These are phyloP conservation scores for Malus fusca DNA, from an alignment of 306 rosid genomes.

Conservation along the genomic window DNA sequence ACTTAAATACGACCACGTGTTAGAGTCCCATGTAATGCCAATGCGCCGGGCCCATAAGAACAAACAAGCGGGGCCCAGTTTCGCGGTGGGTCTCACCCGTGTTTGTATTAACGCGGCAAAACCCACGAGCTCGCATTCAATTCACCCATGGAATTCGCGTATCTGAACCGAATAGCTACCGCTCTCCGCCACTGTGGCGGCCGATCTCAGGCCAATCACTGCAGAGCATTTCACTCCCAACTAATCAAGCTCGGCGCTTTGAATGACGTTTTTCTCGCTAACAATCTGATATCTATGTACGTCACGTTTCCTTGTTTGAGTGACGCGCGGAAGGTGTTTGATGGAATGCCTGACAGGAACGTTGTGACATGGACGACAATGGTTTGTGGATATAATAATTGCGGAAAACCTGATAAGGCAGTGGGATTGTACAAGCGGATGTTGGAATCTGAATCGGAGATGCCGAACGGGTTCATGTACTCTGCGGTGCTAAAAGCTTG, in stretches of 20 bases:
- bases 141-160: constrained; percentile 18
- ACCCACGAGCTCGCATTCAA: neutral
- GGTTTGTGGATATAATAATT: constrained; percentile 54
- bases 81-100: neutral
- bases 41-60: neutral
- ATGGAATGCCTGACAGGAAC: constrained; percentile 58
- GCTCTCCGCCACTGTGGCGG: constrained; percentile 52
- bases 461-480: constrained; percentile 60
- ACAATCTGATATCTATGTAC: constrained; percentile 54
- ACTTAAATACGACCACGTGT: neutral
- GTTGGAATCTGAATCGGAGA: constrained; percentile 37
- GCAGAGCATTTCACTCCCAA: constrained; percentile 54
- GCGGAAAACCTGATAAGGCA: constrained; percentile 54
- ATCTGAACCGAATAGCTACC: constrained; percentile 34
- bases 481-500: constrained; percentile 85
- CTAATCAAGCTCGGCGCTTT: constrained; percentile 43
- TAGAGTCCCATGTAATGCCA: neutral
- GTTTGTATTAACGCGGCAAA: neutral
- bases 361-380: constrained; percentile 69
- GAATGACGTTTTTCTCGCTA: constrained; percentile 44
- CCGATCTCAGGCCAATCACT: constrained; percentile 34
- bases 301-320: constrained; percentile 17
- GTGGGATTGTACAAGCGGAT: constrained; percentile 38
- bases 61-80: neutral
- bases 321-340: constrained; percentile 57